Evolutionary conservation across 192 early-diverging fungal genomes (phyloP), one percentile per base, ranked within the genome.

Genomic region (Coemansia sp.): DNA sequence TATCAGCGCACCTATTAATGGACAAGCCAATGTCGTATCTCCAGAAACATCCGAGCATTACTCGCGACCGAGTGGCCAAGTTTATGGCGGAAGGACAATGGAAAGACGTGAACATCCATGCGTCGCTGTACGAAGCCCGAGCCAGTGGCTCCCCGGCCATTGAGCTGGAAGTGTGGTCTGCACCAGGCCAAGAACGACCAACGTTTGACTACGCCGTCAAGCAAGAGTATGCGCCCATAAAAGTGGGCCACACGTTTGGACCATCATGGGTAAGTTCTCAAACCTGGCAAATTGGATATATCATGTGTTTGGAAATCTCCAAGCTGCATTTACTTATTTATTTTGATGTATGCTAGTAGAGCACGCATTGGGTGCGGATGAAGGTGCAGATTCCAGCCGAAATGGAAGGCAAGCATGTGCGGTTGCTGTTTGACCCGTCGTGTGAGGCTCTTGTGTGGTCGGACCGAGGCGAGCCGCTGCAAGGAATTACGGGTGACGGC

Each of bases 381-480:
- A 72, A 71, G 25, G 73, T 96, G n/a, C 70, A 64, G 47, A 84
- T 99, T 24, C 97, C 95, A 3, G 60, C 73, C 1, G 65, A 69
- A 59, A 66, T 72, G 59, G 85, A 69, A 10, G 89, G 87, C 43
- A 84, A 93, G 65, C 87, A 87, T 56, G 92, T 99, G n/a, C 82
- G 88, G 37, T 83, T 99, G 17, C 53, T 90, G 17, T 99, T 94
- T 81, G 90, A 99, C 70, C 85, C 94, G 9, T 76, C 80, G 61
- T 93, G 87, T 68, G 96, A 99, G 73, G 94, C 84, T 15, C 78
- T 98, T 80, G 73, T 99, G n/a, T 99, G 93, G 92, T 88, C 91
- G 3, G 82, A 65, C 14, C 84, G 89, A 6, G 95, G 97, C 1
- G 67, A 87, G 52, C 88, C 93, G 1, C 75, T 97, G 21, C 90